These are phyloP conservation scores for Populus simonii DNA, from an alignment of 345 rosid species.

Conservation along the genomic window DNA sequence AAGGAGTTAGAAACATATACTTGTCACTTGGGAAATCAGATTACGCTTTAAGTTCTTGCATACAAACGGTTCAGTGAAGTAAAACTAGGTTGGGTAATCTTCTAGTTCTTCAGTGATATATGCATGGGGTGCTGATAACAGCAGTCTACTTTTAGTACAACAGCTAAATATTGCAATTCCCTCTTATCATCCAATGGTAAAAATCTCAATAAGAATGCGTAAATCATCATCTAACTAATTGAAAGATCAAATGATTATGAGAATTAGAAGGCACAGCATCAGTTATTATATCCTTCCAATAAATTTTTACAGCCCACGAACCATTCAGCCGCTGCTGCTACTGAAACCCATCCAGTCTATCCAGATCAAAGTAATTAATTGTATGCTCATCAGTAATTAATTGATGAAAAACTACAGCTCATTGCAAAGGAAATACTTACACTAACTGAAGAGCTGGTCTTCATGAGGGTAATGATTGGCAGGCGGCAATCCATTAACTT, in stretches of 20 bases:
- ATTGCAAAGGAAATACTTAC: constrained; percentile 35
- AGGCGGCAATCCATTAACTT: constrained; percentile 78
- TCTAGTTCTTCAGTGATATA: not conserved
- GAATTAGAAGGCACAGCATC: not conserved
- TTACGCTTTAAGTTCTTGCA: not conserved
- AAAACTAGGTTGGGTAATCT: not conserved
- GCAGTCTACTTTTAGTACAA: not conserved
- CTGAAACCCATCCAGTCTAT: not conserved
- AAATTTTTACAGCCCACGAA: not conserved
- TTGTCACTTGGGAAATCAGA: not conserved
- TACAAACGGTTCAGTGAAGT: not conserved
- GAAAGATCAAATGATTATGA: not conserved
- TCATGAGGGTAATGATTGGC: constrained; percentile 56
- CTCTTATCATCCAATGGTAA: not conserved
- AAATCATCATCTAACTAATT: too few relatives aligned
- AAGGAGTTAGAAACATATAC: not conserved
- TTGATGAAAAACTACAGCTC: not conserved
- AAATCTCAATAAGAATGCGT: not conserved
- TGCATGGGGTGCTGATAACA: not conserved
- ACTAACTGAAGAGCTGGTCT: constrained; percentile 82
- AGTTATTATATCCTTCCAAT: not conserved
- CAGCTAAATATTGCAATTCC: not conserved
- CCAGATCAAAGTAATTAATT: not conserved
- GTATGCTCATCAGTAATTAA: not conserved
- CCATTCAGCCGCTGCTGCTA: not conserved